Evolutionary conservation across 2,329 filamentous ascomycete genomes (phyloP), one percentile per base, ranked within the genome.

Genomic region (Pyrenophora teres): DNA sequence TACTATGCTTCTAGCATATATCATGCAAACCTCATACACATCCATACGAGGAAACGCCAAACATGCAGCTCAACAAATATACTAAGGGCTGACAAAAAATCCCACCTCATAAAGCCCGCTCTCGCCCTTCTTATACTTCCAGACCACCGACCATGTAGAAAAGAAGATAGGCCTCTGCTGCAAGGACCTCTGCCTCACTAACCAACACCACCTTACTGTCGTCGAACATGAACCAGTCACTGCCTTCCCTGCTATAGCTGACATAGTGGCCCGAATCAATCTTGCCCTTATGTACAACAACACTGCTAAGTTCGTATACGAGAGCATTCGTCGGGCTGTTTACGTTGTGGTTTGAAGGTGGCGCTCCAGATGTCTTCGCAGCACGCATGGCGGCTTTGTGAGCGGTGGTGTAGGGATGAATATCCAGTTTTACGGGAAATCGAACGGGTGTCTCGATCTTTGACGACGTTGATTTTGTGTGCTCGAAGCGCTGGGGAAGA

Each of bases 191-290:
- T 4, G 88, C 89, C 69, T 94, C 88, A 40, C 85, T 85, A 2
- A 90, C 93, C 49, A 92, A 70, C 55, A 92, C 90, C 19, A 97
- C 93, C 71, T 91, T 92, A 71, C 94, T 92, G 70, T 97, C 93
- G 68, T 97, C 95, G 75, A 97, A 97, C 48, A 90, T 86, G 73
- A 96, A 96, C 93, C 93, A 97, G 82, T 96, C 69, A 48, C 90
- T 88, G 4, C 87, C 89, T 52, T 93, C 88, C 40, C 90, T 81
- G 53, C 89, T 92, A 72, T 95, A 97, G n/a, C 88, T 90, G 50
- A 92, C 86, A 68, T 96, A 97, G 70, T 97, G 92, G 13, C 92
- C 93, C 1, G 90, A 92, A 65, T 97, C 92, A 50, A 97, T 88
- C 73, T 93, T 91, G 44, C 93, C 93, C 54, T 95, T 90, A 68